Evolutionary conservation across 2,329 filamentous ascomycete genomes (phyloP).

Genomic region (Ophiostoma perfectum): DNA sequence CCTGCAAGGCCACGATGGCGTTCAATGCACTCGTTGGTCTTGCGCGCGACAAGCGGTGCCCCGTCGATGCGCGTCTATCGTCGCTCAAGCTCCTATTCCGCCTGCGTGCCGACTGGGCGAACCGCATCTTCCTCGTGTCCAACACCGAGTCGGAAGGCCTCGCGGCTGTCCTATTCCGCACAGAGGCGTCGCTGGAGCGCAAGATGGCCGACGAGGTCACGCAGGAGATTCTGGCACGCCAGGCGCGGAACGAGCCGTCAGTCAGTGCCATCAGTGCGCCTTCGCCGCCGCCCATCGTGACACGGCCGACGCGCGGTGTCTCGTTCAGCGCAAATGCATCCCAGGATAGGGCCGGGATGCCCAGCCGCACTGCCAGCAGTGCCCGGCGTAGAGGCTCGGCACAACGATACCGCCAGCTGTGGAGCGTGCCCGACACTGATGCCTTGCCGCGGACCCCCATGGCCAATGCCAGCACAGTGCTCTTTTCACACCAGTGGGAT

Average conservation of each 20-base stretch:
- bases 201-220: constrained; percentile 50
- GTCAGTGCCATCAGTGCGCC: constrained; percentile 33
- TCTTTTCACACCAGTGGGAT: constrained; percentile 40
- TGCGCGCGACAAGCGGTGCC: constrained; percentile 53
- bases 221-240: constrained; percentile 37
- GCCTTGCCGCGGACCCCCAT: constrained; percentile 48
- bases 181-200: constrained; percentile 47
- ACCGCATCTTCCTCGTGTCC: constrained; percentile 66
- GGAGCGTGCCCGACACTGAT: constrained; percentile 53
- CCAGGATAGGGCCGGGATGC: constrained; percentile 25
- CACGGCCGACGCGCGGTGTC: constrained; percentile 37
- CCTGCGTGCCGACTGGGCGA: constrained; percentile 73
- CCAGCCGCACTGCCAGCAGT: constrained; percentile 41
- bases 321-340: constrained; percentile 37
- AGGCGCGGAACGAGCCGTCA: constrained; percentile 29
- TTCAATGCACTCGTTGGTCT: constrained; percentile 62
- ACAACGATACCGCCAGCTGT: constrained; percentile 47
- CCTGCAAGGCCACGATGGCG: constrained; percentile 56
- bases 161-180: constrained; percentile 65
- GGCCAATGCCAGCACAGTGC: constrained; percentile 45
- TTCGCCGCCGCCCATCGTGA: constrained; percentile 33
- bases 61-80: constrained; percentile 64
- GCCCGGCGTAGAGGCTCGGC: constrained; percentile 29
- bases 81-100: constrained; percentile 76
- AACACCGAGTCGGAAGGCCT: constrained; percentile 68